These are phyloP conservation scores for Klebsormidium nitens DNA, from an alignment of 139 green algal species.

Conservation along the genomic window DNA sequence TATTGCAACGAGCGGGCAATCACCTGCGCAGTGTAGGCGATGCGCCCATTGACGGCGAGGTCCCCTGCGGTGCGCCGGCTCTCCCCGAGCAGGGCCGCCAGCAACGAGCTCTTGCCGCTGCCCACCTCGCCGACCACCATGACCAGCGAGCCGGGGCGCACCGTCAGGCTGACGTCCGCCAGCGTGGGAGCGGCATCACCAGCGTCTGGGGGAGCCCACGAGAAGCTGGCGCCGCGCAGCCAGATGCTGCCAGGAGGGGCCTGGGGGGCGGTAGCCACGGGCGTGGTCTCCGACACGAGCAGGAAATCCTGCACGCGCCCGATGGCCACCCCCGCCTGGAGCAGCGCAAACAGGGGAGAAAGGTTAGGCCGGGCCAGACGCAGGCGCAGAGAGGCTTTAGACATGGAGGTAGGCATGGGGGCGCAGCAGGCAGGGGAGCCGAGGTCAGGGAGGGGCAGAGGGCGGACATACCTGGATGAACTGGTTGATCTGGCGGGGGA, in stretches of 20 bases:
- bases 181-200: slow-evolving; percentile 11
- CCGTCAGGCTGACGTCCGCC: slow-evolving; percentile 13
- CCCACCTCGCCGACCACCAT: slow-evolving; percentile 39
- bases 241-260: slow-evolving; percentile 5
- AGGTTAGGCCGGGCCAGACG: background rate
- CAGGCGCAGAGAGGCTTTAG: background rate
- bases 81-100: slow-evolving; percentile 39
- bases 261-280: background rate
- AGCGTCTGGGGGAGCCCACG: background rate
- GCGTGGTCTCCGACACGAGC: slow-evolving; percentile 11
- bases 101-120: slow-evolving; percentile 43
- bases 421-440: background rate
- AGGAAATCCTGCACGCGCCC: slow-evolving; percentile 34
- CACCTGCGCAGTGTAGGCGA: slow-evolving; percentile 40
- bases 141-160: slow-evolving; percentile 15
- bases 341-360: background rate
- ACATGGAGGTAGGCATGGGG: background rate
- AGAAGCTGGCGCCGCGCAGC: slow-evolving; percentile 2
- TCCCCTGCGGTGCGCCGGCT: slow-evolving; percentile 1
- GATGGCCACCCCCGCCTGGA: slow-evolving; percentile 28
- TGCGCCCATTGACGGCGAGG: slow-evolving; percentile 10
- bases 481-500: slow-evolving; percentile 61
- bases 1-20: background rate
- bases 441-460: slow-evolving; percentile 6
- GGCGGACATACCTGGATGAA: slow-evolving; percentile 22